Percentiles rank a stretch among this genome's conserved stretches.
Evolutionary conservation across 2,329 filamentous ascomycete genomes (phyloP).

Genomic region (Neonectria hederae): DNA sequence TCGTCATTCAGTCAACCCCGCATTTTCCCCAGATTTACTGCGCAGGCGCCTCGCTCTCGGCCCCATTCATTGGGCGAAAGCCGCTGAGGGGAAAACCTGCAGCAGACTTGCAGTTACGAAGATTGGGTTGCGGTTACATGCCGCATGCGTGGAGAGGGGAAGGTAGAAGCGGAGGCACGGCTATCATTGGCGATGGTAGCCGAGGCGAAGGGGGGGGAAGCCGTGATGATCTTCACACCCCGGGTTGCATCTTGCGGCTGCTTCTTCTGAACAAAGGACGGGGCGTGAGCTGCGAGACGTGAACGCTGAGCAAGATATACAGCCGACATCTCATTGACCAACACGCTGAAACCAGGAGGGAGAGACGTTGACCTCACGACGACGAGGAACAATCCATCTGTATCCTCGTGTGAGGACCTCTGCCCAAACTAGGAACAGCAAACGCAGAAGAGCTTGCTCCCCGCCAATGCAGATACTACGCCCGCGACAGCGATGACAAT

Average conservation of each 20-base stretch:
- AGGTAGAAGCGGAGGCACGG: conserved; percentile 23
- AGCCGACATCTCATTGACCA: background rate
- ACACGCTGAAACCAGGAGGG: background rate
- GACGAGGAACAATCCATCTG: background rate
- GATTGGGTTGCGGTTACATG: conserved; percentile 2
- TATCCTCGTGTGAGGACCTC: background rate
- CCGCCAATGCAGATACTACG: background rate
- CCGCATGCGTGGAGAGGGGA: conserved; percentile 27
- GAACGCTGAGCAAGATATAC: background rate
- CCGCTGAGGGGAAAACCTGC: conserved; percentile 31
- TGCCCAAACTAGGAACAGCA: background rate
- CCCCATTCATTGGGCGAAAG: conserved; percentile 28
- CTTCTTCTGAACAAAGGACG: background rate
- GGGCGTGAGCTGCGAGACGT: background rate
- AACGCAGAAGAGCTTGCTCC: background rate
- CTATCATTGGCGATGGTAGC: conserved; percentile 33
- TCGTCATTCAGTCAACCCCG: conserved; percentile 29
- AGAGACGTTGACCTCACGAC: background rate
- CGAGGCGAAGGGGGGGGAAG: conserved; percentile 27
- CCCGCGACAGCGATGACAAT: conserved; percentile 10
- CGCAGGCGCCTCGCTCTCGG: background rate
- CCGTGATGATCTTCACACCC: background rate
- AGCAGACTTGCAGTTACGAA: background rate
- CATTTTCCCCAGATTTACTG: conserved; percentile 41
- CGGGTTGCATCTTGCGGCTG: background rate